Base-by-base conservation (phyloP, 352 stramenopile genomes). In the Phytophthora melonis region DNA sequence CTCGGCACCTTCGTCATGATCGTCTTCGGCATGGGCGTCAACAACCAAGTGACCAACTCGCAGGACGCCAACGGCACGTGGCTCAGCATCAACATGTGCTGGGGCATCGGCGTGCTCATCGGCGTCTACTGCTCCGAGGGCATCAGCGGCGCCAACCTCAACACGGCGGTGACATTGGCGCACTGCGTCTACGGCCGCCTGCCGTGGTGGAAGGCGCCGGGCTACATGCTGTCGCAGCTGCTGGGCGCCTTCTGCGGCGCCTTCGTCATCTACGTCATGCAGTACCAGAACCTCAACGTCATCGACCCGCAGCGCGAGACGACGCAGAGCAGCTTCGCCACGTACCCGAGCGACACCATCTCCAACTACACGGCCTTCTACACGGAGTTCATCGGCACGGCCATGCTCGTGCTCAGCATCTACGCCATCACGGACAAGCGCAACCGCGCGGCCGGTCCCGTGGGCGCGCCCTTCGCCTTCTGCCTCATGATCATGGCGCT, bases 1-100 rank as follows among this genome's bases (percentile, higher is more conserved):
- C 60, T 88, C 9, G 77, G 74, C 54, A 83, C 80, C 5, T 75
- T 84, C 59, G 61, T 83, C 32, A 72, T 85, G 68, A 78, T 91
- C 66, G 47, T 69, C 11, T 90, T 90, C 68, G 82, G 84, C 25
- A 77, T 83, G 50, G 84, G 82, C 43, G 82, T 88, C 9, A 88
- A 88, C 67, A 81, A 86, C 62, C 81, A 92, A 77, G 79, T 88
- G 27, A 74, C 66, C 11, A 71, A 89, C 19, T 89, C 80, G 21
- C 36, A 82, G 6, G 77, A 75, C 10, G 58, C 30, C 7, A 86
- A 83, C 58, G 84, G 84, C 52, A 87, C 78, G 53, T 89, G 81
- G 70, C 68, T 87, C n/a, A 88, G 82, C 59, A 86, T 91, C 71
- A 88, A 81, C 58, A 77, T 73, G 23, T 77, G 65, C 47, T 77